phyloP scores from a whole-genome alignment of 2,329 filamentous ascomycete genomes.

The Thielaviopsis populi region DNA sequence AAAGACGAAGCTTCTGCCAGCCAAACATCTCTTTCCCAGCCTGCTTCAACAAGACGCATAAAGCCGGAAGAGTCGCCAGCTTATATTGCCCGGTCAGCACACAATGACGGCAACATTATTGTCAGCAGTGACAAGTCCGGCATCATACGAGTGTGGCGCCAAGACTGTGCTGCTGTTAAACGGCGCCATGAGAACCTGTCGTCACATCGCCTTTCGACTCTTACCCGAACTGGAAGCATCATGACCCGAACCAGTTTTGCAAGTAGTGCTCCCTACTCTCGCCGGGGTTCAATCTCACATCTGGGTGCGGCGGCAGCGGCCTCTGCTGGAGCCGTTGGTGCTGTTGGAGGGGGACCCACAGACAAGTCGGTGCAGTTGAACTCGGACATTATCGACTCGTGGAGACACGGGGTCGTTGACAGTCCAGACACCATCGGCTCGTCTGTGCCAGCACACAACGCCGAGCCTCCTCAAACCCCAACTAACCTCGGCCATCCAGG shows the following conservation, averaged over 20 bases:
- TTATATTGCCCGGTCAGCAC: conserved; percentile 60
- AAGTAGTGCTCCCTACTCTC: conserved; percentile 32
- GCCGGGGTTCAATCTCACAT: conserved; percentile 37
- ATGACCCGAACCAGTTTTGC: conserved; percentile 37
- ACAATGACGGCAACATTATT: conserved; percentile 75
- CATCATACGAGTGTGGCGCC: conserved; percentile 83
- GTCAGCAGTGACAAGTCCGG: conserved; percentile 81
- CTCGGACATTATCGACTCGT: conserved; percentile 70
- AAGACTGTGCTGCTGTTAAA: conserved; percentile 79
- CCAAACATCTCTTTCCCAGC: conserved; percentile 27
- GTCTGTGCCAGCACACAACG: conserved; percentile 22
- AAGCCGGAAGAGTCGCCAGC: conserved; percentile 55
- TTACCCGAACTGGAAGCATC: conserved; percentile 44
- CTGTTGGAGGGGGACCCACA: not conserved
- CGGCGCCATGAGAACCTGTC: conserved; percentile 66
- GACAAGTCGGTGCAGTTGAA: conserved; percentile 21
- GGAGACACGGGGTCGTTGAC: conserved; percentile 50
- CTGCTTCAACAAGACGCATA: conserved; percentile 24
- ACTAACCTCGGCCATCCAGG: not conserved
- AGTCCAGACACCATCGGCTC: conserved; percentile 25
- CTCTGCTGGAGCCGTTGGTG: conserved; percentile 19
- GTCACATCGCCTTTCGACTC: conserved; percentile 54
- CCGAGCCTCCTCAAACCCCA: not conserved
- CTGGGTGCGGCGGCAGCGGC: conserved; percentile 21
- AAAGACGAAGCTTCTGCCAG: conserved; percentile 44